Conservation (phyloP, 805 yeast genomes). For the Hanseniaspora guilliermondii region DNA sequence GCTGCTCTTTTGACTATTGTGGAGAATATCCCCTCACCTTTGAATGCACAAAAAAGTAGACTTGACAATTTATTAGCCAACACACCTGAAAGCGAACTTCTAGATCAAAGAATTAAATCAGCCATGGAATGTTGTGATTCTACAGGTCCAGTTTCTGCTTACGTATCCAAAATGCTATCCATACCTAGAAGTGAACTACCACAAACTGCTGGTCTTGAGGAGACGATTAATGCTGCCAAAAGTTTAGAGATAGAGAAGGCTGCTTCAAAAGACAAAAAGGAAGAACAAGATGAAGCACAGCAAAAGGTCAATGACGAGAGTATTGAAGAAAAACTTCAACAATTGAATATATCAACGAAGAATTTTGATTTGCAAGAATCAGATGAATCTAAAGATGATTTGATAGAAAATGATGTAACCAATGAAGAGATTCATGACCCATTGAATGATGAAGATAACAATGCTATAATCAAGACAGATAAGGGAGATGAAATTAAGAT, state of each 20-base stretch:
- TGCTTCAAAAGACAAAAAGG: conserved; percentile 15
- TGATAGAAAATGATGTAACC: neutral
- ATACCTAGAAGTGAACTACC: conserved; percentile 77
- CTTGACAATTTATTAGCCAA: conserved; percentile 46
- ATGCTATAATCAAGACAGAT: neutral
- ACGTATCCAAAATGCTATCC: conserved; percentile 79
- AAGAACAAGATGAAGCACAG: conserved; percentile 11
- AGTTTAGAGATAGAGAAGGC: conserved; percentile 28
- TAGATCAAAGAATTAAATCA: conserved; percentile 38
- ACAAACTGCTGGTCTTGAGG: conserved; percentile 38
- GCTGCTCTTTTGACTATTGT: conserved; percentile 75
- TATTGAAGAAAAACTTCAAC: conserved; percentile 11
- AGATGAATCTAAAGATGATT: conserved; percentile 2
- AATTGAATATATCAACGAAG: conserved; percentile 19
- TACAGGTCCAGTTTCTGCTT: conserved; percentile 57
- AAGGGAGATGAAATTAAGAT: conserved; percentile 16
- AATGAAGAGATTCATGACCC: conserved; percentile 9
- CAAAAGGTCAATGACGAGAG: conserved; percentile 13
- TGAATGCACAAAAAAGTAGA: conserved; percentile 58
- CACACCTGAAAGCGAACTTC: conserved; percentile 24
- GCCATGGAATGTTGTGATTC: conserved; percentile 59
- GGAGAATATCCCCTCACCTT: conserved; percentile 75
- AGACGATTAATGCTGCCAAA: conserved; percentile 59
- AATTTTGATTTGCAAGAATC: conserved; percentile 17
- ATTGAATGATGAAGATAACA: neutral